A percentile compares a stretch with the other conserved stretches of the same genome.
Conservation (phyloP, 208 protist genomes). For the Trypanosoma grayi region DNA sequence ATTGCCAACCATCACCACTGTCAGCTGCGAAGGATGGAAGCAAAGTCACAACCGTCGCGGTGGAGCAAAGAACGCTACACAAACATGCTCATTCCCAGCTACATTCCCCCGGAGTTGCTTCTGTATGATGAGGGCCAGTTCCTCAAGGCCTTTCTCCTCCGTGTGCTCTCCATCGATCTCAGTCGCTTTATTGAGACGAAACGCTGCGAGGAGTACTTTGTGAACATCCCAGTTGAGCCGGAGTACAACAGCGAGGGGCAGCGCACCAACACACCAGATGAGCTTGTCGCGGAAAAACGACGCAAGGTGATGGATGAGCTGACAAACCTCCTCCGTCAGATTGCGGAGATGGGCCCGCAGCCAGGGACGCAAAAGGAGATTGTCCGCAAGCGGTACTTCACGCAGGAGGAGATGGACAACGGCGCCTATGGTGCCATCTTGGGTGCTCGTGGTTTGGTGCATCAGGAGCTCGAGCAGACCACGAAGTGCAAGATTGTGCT, state of each 20-base stretch:
- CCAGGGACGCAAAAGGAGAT: constrained; percentile 69
- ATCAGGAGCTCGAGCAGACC: constrained; percentile 85
- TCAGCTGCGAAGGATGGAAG: constrained; percentile 13
- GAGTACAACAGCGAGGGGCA: constrained; percentile 79
- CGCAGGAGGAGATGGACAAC: constrained; percentile 80
- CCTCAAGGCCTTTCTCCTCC: constrained; percentile 75
- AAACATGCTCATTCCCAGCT: constrained; percentile 80
- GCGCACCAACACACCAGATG: constrained; percentile 76
- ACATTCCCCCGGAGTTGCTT: constrained; percentile 82
- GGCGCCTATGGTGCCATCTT: constrained; percentile 88
- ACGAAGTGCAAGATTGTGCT: constrained; percentile 90
- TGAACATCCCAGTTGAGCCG: constrained; percentile 66
- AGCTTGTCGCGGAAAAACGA: constrained; percentile 68
- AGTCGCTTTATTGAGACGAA: constrained; percentile 68
- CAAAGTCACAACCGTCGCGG: constrained; percentile 33
- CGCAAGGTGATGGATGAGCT: constrained; percentile 72
- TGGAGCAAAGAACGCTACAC: constrained; percentile 83
- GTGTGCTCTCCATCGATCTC: constrained; percentile 71
- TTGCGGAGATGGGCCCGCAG: constrained; percentile 50
- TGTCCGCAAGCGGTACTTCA: constrained; percentile 87
- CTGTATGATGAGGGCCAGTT: constrained; percentile 82
- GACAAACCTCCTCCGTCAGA: constrained; percentile 51
- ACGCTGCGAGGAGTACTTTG: constrained; percentile 69
- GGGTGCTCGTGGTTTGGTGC: constrained; percentile 82
- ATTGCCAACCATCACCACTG: too few species aligned